A percentile compares a stretch with the other conserved stretches of the same genome.
These are phyloP conservation scores for Skeletonema costatum DNA, from an alignment of 108 stramenopile species.

Conservation along the genomic window DNA sequence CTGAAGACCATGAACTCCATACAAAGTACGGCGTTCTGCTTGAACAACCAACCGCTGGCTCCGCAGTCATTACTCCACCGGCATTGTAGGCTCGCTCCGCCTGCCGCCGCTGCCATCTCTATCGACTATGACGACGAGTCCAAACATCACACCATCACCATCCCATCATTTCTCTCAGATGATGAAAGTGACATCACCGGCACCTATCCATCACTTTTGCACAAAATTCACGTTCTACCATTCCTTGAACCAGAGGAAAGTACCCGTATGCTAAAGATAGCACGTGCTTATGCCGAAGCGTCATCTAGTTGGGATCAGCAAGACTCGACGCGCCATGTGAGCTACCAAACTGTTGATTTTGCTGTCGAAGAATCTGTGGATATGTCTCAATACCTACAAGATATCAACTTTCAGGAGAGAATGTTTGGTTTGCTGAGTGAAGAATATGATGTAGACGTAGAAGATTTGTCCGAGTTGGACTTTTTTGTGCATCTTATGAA, in stretches of 20 bases:
- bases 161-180: conserved; percentile 37
- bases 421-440: conserved; percentile 49
- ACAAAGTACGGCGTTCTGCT: not conserved
- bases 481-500: conserved; percentile 80
- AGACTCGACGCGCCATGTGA: conserved; percentile 61
- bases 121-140: conserved; percentile 14
- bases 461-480: conserved; percentile 66
- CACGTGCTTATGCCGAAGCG: conserved; percentile 45
- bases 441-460: conserved; percentile 52
- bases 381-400: conserved; percentile 45
- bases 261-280: conserved; percentile 36
- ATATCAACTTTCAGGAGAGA: conserved; percentile 55
- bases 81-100: not conserved
- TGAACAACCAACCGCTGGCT: not conserved
- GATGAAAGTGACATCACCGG: conserved; percentile 13
- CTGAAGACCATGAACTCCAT: not conserved
- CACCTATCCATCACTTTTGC: conserved; percentile 63
- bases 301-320: conserved; percentile 66
- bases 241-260: conserved; percentile 59
- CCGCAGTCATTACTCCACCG: not conserved
- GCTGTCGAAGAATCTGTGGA: conserved; percentile 62
- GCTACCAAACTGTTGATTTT: conserved; percentile 77
- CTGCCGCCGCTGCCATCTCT: not conserved
- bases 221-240: conserved; percentile 60
- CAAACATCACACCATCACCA: conserved; percentile 25